Conservation (phyloP, 257 asterid genomes). For the Galeopsis tetrahit region DNA sequence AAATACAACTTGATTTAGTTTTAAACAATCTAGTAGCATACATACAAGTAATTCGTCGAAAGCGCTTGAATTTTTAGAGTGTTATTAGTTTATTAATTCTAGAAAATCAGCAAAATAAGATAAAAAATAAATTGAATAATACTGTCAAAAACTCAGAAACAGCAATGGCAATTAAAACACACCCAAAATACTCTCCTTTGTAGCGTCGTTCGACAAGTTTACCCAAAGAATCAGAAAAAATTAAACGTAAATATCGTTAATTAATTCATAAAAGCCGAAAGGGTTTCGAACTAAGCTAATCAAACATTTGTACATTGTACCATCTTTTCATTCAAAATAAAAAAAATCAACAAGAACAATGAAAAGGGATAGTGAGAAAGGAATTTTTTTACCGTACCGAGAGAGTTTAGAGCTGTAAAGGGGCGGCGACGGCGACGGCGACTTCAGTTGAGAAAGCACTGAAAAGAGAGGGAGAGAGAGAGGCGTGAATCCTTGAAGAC, state of each 20-base stretch:
- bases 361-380: neutral
- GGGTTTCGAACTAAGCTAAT: neutral
- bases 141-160: constrained; percentile 47
- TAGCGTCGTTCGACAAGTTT: neutral
- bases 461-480: too few species aligned
- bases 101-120: constrained; percentile 1
- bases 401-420: neutral
- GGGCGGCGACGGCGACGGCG: neutral
- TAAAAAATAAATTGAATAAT: neutral
- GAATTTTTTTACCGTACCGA: neutral
- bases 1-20: neutral
- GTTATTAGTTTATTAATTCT: neutral
- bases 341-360: neutral
- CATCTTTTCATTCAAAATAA: neutral
- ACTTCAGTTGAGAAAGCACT: too few species aligned
- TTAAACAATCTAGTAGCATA: constrained; percentile 23
- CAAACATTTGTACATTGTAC: neutral
- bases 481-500: neutral
- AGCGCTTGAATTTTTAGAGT: neutral
- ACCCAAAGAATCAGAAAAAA: neutral
- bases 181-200: constrained; percentile 61
- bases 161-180: constrained; percentile 70
- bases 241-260: neutral
- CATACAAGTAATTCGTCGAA: neutral
- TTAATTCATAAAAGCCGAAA: neutral